A percentile compares a stretch with the other conserved stretches of the same genome.
Conservation (phyloP, 1,284 basidiomycete genomes). For the Meira nashicola region DNA sequence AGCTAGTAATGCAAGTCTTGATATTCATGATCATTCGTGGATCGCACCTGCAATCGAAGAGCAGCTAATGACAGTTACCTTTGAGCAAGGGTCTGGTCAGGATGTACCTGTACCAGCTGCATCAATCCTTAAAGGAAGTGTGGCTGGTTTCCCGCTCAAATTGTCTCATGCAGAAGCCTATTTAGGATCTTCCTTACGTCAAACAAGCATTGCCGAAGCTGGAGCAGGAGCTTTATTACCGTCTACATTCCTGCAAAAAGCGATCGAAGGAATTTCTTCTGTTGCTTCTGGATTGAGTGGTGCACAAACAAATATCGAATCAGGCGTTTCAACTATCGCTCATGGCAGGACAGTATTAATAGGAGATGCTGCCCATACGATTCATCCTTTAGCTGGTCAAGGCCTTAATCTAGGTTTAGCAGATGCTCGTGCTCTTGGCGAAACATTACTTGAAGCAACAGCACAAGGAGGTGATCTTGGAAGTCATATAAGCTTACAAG, state of each 20-base stretch:
- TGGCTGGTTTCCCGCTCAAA: constrained; percentile 84
- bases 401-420: constrained; percentile 88
- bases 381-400: constrained; percentile 96
- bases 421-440: constrained; percentile 59
- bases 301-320: constrained; percentile 26
- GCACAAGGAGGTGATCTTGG: constrained; percentile 42
- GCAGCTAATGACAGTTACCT: constrained; percentile 19
- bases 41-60: constrained; percentile 24
- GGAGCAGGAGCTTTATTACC: constrained; percentile 15
- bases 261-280: background rate
- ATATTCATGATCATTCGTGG: constrained; percentile 29
- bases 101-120: constrained; percentile 67
- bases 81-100: background rate
- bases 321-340: background rate
- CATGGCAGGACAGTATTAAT: constrained; percentile 76
- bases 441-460: constrained; percentile 24
- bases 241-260: constrained; percentile 26
- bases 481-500: constrained; percentile 31
- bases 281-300: constrained; percentile 18
- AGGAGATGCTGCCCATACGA: constrained; percentile 91
- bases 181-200: constrained; percentile 59
- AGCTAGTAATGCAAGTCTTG: constrained; percentile 60
- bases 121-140: constrained; percentile 68
- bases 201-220: constrained; percentile 5
- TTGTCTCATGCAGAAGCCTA: constrained; percentile 85